Conservation (phyloP, 2,329 filamentous ascomycete genomes). For the Samsoniella hepiali region DNA sequence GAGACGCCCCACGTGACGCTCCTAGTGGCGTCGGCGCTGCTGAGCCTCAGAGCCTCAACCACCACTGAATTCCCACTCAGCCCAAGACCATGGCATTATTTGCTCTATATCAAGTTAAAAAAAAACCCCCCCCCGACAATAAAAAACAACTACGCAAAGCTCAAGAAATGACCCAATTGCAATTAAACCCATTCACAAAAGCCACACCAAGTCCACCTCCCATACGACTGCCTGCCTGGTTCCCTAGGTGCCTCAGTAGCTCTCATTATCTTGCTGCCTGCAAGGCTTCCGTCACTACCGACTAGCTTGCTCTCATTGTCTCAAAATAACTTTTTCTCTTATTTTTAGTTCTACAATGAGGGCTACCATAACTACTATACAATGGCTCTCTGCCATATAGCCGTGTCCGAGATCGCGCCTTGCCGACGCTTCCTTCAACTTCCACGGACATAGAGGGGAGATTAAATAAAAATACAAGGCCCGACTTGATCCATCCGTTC, state of each 20-base stretch:
- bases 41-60: constrained; percentile 5
- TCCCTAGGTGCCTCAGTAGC: background rate
- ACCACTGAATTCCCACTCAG: background rate
- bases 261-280: constrained; percentile 4
- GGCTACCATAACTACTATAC: constrained; percentile 33
- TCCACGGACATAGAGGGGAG: constrained; percentile 18
- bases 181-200: background rate
- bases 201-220: background rate
- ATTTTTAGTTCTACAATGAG: constrained; percentile 31
- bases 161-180: background rate
- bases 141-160: no score
- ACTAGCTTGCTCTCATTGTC: background rate
- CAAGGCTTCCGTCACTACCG: background rate
- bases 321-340: constrained; percentile 22
- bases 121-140: no score
- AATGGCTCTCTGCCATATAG: constrained; percentile 21
- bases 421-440: constrained; percentile 13
- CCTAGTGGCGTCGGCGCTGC: constrained; percentile 16
- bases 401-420: constrained; percentile 1
- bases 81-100: background rate
- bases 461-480: constrained; percentile 24
- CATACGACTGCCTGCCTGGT: background rate
- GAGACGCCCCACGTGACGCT: constrained; percentile 34
- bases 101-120: no score
- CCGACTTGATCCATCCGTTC: constrained; percentile 30